Evolutionary conservation across 257 asterid species (phyloP), one percentile per base, ranked within the genome.

Genomic region (Rhazya stricta): DNA sequence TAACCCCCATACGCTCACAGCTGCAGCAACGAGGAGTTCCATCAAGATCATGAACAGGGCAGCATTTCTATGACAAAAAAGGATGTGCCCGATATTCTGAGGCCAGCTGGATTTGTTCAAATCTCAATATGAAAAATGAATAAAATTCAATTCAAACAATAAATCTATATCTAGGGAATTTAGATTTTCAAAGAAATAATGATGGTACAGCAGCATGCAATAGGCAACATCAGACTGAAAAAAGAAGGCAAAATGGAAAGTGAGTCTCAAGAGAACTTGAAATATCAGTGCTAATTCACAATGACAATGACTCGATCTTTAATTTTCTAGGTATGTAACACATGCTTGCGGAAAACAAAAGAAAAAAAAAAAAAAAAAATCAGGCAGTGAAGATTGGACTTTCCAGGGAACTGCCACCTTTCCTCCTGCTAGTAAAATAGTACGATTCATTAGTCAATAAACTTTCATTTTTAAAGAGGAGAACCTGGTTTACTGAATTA

Each of bases 11-110:
- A 74, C 97, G 89, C 86, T 94, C 99, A 68, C 99, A 94, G 84
- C 99, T 90, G 81, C 99, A 92, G 85, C 99, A 94, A 79, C 99
- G 93, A 48, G 92, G 91, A 68, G 97, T 94, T 77, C 99, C 94
- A 78, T 94, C 97, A 46, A 87, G 94, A 86, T 94, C 99, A n/a
- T 94, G 97, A 79, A 79, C 81, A 62, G 99, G 99, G 82, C 99
- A 94, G 86, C 92, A 94, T 81, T 92, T 94, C 81, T 94, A 97
- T 78, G 96, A 87, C 99, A 97, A 94, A 83, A 94, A 92, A 68
- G 97, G 99, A 82, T 90, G 97, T 41, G 97, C 96, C 74, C 96
- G 85, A 69, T 89, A 94, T 81, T 94, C 99, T 79, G 79, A 92
- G 96, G 69, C 98, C 98, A 67, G 93, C 84, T 75, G 94, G 90